A percentile compares a stretch with the other conserved stretches of the same genome.
Evolutionary conservation across 768 basidiomycete species (phyloP).

Genomic region (Phanerochaete carnosa): DNA sequence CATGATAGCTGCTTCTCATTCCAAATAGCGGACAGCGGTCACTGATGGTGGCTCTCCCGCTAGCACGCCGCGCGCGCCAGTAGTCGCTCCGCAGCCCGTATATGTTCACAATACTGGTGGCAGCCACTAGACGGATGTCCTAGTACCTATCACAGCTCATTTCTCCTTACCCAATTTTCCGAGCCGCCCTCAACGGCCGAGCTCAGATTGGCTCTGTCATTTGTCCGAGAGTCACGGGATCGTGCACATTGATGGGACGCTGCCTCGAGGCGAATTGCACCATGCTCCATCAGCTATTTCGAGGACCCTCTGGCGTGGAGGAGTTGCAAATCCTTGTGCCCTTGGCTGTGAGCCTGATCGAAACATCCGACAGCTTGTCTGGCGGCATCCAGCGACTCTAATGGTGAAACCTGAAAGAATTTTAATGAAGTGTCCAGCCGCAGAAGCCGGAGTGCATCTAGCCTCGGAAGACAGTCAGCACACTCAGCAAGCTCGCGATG

Average conservation of each 20-base stretch:
- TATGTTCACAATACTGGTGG: neutral
- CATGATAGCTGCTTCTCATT: constrained; percentile 5
- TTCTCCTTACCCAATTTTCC: constrained; percentile 9
- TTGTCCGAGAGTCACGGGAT: constrained; percentile 8
- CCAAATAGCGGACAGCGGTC: neutral
- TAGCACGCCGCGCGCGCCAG: neutral
- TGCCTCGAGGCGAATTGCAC: constrained; percentile 12
- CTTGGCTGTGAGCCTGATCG: constrained; percentile 1
- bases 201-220: constrained; percentile 3
- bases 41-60: constrained; percentile 5
- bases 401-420: neutral
- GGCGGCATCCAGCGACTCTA: neutral
- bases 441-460: neutral
- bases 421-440: neutral
- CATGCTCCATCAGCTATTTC: neutral
- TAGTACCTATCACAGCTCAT: neutral
- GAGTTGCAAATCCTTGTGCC: constrained; percentile 4
- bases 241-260: constrained; percentile 7
- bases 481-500: neutral
- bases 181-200: neutral
- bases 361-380: neutral
- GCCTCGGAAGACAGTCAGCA: neutral
- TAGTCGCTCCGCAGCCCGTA: constrained; percentile 8
- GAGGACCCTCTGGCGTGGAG: neutral
- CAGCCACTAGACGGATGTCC: neutral